phyloP scores from a whole-genome alignment of 352 stramenopile genomes.

The Detonula confervacea region DNA sequence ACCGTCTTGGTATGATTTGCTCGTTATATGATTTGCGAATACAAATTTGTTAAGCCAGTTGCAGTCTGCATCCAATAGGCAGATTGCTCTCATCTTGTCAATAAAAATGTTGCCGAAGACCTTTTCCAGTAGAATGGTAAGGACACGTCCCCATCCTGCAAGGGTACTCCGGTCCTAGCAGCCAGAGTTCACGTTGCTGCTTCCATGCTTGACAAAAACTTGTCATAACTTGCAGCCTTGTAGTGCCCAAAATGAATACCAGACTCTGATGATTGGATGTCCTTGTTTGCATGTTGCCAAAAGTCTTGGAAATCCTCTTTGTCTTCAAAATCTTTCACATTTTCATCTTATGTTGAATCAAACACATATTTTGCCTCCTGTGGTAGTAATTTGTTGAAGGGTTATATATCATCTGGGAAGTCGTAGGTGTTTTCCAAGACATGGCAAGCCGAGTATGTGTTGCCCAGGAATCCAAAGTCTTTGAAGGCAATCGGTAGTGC shows the following conservation, averaged over 20 bases:
- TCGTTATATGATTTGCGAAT: neutral
- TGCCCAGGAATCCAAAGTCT: too few species aligned
- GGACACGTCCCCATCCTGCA: neutral
- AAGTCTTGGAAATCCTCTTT: constrained; percentile 8
- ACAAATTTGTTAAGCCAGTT: constrained; percentile 26
- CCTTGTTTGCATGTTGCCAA: constrained; percentile 1
- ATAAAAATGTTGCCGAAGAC: neutral
- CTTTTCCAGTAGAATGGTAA: constrained; percentile 6
- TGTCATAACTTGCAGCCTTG: neutral
- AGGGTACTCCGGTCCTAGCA: neutral
- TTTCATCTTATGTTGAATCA: too few species aligned
- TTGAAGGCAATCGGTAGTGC: too few species aligned
- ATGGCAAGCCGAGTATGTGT: too few species aligned
- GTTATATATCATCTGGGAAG: too few species aligned
- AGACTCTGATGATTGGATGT: constrained; percentile 12
- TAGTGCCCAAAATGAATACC: constrained; percentile 14
- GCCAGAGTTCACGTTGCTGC: neutral
- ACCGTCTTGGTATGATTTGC: too few species aligned
- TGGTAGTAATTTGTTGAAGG: too few species aligned
- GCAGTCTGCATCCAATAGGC: constrained; percentile 6
- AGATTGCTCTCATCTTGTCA: constrained; percentile 4
- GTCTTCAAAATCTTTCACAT: too few species aligned
- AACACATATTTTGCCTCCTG: too few species aligned
- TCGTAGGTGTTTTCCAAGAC: too few species aligned
- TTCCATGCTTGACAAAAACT: neutral